Evolutionary conservation across 129 eudicot genomes (phyloP).

Genomic region (Oenanthe sinensis): DNA sequence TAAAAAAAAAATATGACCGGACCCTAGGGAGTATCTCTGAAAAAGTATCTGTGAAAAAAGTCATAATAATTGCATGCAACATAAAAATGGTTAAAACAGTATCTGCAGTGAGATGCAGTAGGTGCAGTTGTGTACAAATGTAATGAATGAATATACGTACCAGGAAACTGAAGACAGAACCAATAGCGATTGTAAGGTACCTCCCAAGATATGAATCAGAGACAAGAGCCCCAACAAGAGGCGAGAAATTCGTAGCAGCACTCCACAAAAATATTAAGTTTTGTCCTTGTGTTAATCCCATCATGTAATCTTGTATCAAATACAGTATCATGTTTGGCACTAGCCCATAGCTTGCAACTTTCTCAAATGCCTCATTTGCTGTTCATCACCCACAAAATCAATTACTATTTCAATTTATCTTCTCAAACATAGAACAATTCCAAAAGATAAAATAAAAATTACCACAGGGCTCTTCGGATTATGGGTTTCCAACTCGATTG

Average conservation of each 20-base stretch:
- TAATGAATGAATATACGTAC: constrained; percentile 23
- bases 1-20: no score
- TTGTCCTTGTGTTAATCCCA: constrained; percentile 25
- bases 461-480: no score
- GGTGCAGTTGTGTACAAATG: no score
- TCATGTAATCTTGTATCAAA: constrained; percentile 27
- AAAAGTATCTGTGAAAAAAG: no score
- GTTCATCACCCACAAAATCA: not conserved
- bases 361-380: constrained; percentile 56
- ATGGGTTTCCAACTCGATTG: no score
- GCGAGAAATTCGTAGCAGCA: constrained; percentile 38
- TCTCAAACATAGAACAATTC: not conserved
- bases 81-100: no score
- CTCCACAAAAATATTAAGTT: constrained; percentile 29
- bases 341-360: constrained; percentile 39
- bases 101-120: no score
- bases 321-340: constrained; percentile 39
- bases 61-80: no score
- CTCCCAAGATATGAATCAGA: constrained; percentile 45
- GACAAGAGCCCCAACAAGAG: constrained; percentile 36
- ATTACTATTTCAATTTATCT: not conserved
- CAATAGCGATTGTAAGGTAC: constrained; percentile 33
- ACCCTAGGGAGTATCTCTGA: no score
- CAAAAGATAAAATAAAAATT: no score
- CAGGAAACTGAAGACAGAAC: constrained; percentile 37